Evolutionary conservation across 2,329 filamentous ascomycete species (phyloP), one percentile per base, ranked within the genome.

Genomic region (Trichophaea hybrida): DNA sequence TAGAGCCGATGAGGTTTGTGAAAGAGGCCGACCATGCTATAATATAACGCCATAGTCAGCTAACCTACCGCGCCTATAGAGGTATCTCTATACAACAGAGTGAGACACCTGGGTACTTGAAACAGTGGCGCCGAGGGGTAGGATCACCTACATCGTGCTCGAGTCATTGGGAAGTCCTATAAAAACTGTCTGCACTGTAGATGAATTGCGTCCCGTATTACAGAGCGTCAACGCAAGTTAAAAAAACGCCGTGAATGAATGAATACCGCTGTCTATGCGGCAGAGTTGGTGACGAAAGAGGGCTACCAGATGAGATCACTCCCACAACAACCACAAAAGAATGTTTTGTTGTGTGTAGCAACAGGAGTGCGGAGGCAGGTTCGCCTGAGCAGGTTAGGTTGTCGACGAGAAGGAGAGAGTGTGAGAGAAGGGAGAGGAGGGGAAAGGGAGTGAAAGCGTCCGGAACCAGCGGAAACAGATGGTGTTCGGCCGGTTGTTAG

Each of bases 21-120:
- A 64, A 59, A 15, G 62, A 64, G 32, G 62, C 62, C 6, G 62
- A 64, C 62, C 62, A 64, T 17, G 62, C 62, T 64, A 44, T 52
- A 15, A 31, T 24, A 34, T 7, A 17, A 17, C 49, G 35, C 46
- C 31, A 32, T n/a, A 32, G 35, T 56, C 44, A 51, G 40, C 35
- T 62, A 34, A 62, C 54, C 50, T 56, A 53, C 35, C 49, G 35
- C 17, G 38, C 35, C 48, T 50, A 53, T 51, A 31, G 40, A 44
- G 57, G 54, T 33, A n/a, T 34, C 40, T 44, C 31, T 40, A 48
- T 31, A 24, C 33, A 8, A 13, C 51, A 37, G 49, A 37, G 38
- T 51, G 35, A 37, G 49, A 53, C 17, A 50, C 10, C 46, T 43
- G 49, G 58, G 49, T 40, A 50, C 48, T 35, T 49, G 35, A 6